Evolutionary conservation across 176 grass and related monocot genomes (phyloP).

Genomic region (Eleusine indica): DNA sequence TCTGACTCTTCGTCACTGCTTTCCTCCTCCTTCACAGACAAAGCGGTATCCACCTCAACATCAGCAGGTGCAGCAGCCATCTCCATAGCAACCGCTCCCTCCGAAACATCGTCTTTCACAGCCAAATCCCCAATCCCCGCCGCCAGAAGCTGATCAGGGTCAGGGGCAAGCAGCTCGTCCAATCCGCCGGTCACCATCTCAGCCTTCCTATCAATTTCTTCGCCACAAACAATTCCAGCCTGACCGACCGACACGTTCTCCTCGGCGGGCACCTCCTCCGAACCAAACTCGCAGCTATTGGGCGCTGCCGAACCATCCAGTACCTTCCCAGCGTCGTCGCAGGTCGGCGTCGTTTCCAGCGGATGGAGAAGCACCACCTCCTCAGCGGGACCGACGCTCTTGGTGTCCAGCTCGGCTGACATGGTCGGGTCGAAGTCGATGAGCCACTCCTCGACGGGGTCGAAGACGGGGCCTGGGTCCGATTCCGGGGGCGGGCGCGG

Average conservation of each 20-base stretch:
- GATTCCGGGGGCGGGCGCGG: conserved; percentile 8
- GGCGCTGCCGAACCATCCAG: neutral
- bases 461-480: conserved; percentile 49
- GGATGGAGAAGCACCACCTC: neutral
- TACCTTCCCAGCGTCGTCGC: neutral
- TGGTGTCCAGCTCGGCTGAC: conserved; percentile 32
- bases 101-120: conserved; percentile 4
- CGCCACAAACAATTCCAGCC: neutral
- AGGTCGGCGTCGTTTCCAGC: neutral
- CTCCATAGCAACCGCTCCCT: neutral
- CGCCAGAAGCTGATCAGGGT: conserved; percentile 9
- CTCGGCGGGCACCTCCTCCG: conserved; percentile 18
- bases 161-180: neutral
- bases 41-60: conserved; percentile 4
- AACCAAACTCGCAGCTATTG: conserved; percentile 5
- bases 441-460: conserved; percentile 85
- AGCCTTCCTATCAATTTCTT: conserved; percentile 25
- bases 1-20: conserved; percentile 45
- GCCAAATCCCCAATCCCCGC: conserved; percentile 24
- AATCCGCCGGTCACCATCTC: neutral
- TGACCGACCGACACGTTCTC: neutral
- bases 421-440: conserved; percentile 60
- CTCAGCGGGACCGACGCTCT: conserved; percentile 19
- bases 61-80: neutral
- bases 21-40: conserved; percentile 13